Percentiles rank a stretch among this genome's conserved stretches.
Conservation (phyloP, 1,139 yeast species). For the Pichia sp. region DNA sequence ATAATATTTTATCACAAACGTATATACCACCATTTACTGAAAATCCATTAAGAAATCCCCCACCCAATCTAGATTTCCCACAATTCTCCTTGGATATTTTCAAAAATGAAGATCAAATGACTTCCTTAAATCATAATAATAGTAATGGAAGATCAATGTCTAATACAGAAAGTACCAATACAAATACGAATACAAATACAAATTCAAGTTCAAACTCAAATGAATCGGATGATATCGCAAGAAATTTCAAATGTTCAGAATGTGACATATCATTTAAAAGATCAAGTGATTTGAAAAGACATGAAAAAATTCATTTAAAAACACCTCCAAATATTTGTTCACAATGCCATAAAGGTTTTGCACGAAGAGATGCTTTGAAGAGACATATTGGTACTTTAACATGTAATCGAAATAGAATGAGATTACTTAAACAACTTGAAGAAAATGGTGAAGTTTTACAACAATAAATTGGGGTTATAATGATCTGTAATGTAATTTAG, state of each 20-base stretch:
- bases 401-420: constrained; percentile 61
- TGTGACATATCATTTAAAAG: constrained; percentile 56
- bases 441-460: not conserved
- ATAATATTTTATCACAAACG: not conserved
- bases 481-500: not conserved
- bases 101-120: constrained; percentile 6
- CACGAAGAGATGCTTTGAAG: constrained; percentile 72
- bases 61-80: constrained; percentile 16
- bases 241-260: constrained; percentile 36
- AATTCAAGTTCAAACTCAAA: not conserved
- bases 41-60: constrained; percentile 8
- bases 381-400: constrained; percentile 68
- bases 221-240: constrained; percentile 12
- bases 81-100: constrained; percentile 21
- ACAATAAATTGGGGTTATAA: not conserved
- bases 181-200: no score
- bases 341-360: constrained; percentile 74
- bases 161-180: no score
- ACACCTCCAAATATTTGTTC: constrained; percentile 67
- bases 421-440: constrained; percentile 26
- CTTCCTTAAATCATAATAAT: not conserved
- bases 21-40: constrained; percentile 12
- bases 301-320: constrained; percentile 38
- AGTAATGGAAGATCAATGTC: not conserved
- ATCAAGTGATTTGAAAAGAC: constrained; percentile 59